These are phyloP conservation scores for Nakazawaea anatomiae DNA, from an alignment of 805 yeast genomes.

Conservation along the genomic window DNA sequence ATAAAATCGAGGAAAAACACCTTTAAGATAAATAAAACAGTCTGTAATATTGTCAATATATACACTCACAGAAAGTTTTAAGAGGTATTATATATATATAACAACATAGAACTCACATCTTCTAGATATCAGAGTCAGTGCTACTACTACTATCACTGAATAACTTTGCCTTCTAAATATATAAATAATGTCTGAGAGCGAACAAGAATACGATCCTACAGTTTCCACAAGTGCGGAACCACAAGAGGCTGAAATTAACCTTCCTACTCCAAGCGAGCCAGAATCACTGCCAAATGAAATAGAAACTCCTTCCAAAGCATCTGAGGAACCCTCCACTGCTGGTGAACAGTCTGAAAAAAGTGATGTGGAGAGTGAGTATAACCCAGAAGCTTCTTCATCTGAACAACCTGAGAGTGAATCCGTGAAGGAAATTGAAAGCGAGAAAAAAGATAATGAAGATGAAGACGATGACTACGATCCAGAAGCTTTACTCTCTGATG, in stretches of 20 bases:
- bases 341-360: background rate
- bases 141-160: too few relatives aligned
- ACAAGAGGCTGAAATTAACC: background rate
- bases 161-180: background rate
- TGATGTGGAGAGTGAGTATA: conserved; percentile 8
- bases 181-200: conserved; percentile 9
- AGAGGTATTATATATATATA: background rate
- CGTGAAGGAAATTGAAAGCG: background rate
- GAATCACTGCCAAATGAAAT: background rate
- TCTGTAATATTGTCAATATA: too few relatives aligned
- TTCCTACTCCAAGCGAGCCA: background rate
- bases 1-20: background rate
- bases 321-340: conserved; percentile 1
- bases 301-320: background rate
- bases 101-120: background rate
- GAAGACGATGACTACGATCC: conserved; percentile 17
- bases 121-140: too few relatives aligned
- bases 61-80: background rate
- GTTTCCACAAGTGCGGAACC: background rate
- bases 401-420: conserved; percentile 1
- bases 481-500: conserved; percentile 24
- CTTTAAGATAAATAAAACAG: too few relatives aligned
- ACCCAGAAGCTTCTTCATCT: conserved; percentile 5
- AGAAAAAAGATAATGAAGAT: conserved; percentile 13
- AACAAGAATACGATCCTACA: conserved; percentile 10